phyloP scores from a whole-genome alignment of 2,329 filamentous ascomycete genomes.

The Diaporthe australafricana region DNA sequence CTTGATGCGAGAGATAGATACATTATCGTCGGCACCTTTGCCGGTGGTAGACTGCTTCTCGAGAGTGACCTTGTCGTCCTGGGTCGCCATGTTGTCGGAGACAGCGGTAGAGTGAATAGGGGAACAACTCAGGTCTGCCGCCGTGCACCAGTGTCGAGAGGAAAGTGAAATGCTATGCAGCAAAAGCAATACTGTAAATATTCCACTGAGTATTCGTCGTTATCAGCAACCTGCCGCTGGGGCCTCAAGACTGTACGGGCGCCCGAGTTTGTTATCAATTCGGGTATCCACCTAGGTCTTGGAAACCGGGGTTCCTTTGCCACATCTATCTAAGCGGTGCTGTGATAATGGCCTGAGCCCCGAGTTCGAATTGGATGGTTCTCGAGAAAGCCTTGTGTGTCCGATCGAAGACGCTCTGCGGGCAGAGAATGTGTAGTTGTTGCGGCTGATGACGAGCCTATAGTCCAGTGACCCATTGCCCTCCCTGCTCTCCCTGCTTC shows the following conservation, averaged over 20 bases:
- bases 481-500: background rate
- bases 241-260: background rate
- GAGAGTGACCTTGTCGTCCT: slow-evolving; percentile 10
- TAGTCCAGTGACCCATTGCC: background rate
- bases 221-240: slow-evolving; percentile 26
- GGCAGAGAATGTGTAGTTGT: background rate
- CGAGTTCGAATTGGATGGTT: background rate
- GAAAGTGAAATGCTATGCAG: background rate
- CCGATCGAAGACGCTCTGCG: no score
- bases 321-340: background rate
- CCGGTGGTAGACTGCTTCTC: slow-evolving; percentile 27
- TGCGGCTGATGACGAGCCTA: background rate
- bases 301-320: background rate
- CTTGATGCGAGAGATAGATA: slow-evolving; percentile 33
- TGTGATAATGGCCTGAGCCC: background rate
- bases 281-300: slow-evolving; percentile 22
- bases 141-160: background rate
- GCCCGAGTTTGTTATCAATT: background rate
- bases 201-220: background rate
- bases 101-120: background rate
- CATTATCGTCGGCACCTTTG: slow-evolving; percentile 28
- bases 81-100: slow-evolving; percentile 16
- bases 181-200: background rate
- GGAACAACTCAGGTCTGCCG: background rate
- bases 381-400: background rate